Conservation (phyloP, 2,329 filamentous ascomycete species). For the Clarireedia paspali region DNA sequence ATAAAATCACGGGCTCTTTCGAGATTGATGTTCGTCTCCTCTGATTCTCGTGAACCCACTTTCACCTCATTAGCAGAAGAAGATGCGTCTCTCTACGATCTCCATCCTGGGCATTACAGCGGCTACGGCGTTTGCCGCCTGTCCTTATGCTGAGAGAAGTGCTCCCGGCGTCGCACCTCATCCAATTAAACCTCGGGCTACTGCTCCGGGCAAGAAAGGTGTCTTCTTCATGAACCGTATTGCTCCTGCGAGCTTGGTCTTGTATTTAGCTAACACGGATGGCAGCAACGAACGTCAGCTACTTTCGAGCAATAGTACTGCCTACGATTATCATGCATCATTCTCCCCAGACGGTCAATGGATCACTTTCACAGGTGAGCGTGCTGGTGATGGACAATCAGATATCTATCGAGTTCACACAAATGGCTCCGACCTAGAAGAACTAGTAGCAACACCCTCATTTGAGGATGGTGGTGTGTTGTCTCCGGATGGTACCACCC, state of each 20-base stretch:
- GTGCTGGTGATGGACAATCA: slow-evolving; percentile 35
- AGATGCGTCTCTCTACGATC: background rate
- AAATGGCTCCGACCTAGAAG: slow-evolving; percentile 31
- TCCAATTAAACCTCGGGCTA: background rate
- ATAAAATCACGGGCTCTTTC: background rate
- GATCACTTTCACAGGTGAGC: slow-evolving; percentile 35
- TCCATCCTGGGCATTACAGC: background rate
- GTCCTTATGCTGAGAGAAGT: background rate
- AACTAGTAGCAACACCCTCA: slow-evolving; percentile 29
- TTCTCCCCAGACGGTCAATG: slow-evolving; percentile 34
- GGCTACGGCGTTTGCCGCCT: background rate
- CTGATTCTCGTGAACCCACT: background rate
- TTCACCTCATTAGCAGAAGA: background rate
- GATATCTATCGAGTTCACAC: slow-evolving; percentile 33
- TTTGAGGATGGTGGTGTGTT: slow-evolving; percentile 33
- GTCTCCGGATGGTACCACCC: slow-evolving; percentile 32
- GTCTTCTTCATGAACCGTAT: slow-evolving; percentile 32
- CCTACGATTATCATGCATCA: slow-evolving; percentile 34
- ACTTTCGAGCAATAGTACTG: slow-evolving; percentile 20
- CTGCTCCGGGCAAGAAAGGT: background rate
- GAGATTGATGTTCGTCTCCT: background rate
- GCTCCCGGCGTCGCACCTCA: background rate
- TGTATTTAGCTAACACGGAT: slow-evolving; percentile 32
- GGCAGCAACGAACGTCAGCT: slow-evolving; percentile 33
- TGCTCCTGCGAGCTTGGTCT: slow-evolving; percentile 23